Evolutionary conservation across 495 filamentous ascomycete species (phyloP), one percentile per base, ranked within the genome.

Genomic region (Haplographium delicatum): DNA sequence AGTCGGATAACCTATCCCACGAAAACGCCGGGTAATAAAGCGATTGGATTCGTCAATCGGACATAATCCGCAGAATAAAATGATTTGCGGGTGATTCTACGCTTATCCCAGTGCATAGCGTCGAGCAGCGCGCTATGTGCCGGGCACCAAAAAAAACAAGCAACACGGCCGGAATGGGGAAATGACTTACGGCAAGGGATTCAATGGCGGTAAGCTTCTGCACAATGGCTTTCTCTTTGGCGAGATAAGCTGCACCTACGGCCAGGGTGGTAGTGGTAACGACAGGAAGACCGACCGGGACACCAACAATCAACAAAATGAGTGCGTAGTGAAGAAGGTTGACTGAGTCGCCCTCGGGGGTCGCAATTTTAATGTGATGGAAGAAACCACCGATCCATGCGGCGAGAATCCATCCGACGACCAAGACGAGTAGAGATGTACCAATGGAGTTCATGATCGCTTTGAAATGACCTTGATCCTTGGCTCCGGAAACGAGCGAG

Each of bases 361-460:
- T 84, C 48, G 83, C 82, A 59, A 87, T 78, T 58, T 73, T 73
- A 57, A 86, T 57, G 66, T 84, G 75, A 66, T 79, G 82, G 80
- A 77, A 87, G 76, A 87, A 87, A 62, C 80, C 83, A 68, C 83
- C 83, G 56, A 86, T 83, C 83, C 83, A 87, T 60, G 83, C 76
- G 56, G 75, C 66, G 56, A 87, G 68, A 68, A 86, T 85, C 72
- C 72, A 87, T 71, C 79, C 79, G 62, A 86, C 80, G 69, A 87
- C 83, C 45, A 87, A 70, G 62, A 87, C 82, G 51, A 86, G 71
- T 28, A 86, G 72, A 47, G 77, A 66, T 18, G 72, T 77, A 69
- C 83, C 83, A 53, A 87, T 87, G 64, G 78, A 81, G 78, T 87
- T 82, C 83, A 87, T 87, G 74, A 87, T 85, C 57, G 83, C 83